A percentile compares a stretch with the other conserved stretches of the same genome.
Conservation (phyloP, 2,329 filamentous ascomycete species). For the Cordyceps cicadae region DNA sequence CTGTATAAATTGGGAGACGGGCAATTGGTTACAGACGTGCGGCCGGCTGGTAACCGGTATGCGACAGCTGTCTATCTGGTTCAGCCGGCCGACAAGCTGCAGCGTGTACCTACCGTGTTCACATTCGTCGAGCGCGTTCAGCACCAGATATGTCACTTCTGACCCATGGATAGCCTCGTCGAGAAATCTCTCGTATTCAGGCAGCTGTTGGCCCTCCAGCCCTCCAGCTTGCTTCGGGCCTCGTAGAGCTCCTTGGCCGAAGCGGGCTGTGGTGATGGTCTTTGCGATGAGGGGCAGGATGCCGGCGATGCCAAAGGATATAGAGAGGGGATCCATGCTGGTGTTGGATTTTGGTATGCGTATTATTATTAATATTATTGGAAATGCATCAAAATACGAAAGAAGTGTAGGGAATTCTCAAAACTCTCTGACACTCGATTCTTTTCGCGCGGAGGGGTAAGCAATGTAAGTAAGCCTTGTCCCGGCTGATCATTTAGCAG, state of each 20-base stretch:
- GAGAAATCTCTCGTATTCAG: background rate
- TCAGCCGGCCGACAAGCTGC: background rate
- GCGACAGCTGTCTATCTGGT: background rate
- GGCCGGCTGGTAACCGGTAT: background rate
- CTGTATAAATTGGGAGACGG: background rate
- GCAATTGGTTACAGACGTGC: background rate
- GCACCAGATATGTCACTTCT: background rate
- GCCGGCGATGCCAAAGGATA: slow-evolving; percentile 8
- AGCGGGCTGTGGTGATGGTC: background rate
- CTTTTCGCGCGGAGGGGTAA: background rate
- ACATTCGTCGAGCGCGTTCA: background rate
- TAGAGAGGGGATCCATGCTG: slow-evolving; percentile 10
- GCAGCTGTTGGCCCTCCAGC: background rate
- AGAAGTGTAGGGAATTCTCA: background rate
- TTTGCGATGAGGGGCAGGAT: slow-evolving; percentile 2
- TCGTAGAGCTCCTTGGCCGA: slow-evolving; percentile 19
- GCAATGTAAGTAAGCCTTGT: no score
- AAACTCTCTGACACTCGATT: background rate
- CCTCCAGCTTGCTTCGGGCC: background rate
- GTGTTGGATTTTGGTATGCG: background rate
- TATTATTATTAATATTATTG: background rate
- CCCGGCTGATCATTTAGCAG: background rate
- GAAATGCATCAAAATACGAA: background rate
- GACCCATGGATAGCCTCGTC: background rate
- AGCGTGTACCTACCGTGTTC: background rate